Evolutionary conservation across 345 rosid species (phyloP), one percentile per base, ranked within the genome.

Genomic region (Salix udensis): DNA sequence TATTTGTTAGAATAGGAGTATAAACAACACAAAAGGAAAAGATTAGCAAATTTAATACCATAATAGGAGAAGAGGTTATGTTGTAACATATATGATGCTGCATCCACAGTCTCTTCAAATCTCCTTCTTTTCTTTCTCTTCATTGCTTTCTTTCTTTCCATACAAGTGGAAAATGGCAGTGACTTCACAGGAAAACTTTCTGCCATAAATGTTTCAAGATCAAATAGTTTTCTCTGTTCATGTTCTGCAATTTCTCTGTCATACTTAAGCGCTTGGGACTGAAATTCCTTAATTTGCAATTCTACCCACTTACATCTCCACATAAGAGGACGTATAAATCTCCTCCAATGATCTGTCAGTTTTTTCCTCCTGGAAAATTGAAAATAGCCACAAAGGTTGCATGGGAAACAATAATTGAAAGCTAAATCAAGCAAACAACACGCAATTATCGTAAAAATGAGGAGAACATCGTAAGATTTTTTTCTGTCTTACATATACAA

Each of bases 221-320:
- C 81, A 31, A 74, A 71, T 40, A 31, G 78, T 74, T 82, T 77
- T 44, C 78, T 77, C 30, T 67, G 74, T 78, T 67, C 78, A 71
- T 74, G 67, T 53, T 71, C 73, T 24, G 76, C 76, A 78, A 82
- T 75, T 58, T 78, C 71, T 55, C 73, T 55, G 24, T 82, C 81
- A 58, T 82, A 82, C 73, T 78, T 82, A 2, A 53, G 67, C 4
- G 84, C 78, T 67, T 82, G 81, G 68, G 84, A 53, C 70, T 70
- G 76, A 36, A 82, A 67, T 74, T 78, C 74, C n/a, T 31, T 78
- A 11, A 82, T 71, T 74, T 74, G 79, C 76, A 82, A 74, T 64
- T 82, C 84, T 65, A 74, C 34, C 84, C 84, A 82, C 78, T 82
- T 82, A 48, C 78, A 78, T 55, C 84, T 78, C 84, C 84, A 82